Evolutionary conservation across 2,329 filamentous ascomycete species (phyloP).

Genomic region (Neonectria coccinea): DNA sequence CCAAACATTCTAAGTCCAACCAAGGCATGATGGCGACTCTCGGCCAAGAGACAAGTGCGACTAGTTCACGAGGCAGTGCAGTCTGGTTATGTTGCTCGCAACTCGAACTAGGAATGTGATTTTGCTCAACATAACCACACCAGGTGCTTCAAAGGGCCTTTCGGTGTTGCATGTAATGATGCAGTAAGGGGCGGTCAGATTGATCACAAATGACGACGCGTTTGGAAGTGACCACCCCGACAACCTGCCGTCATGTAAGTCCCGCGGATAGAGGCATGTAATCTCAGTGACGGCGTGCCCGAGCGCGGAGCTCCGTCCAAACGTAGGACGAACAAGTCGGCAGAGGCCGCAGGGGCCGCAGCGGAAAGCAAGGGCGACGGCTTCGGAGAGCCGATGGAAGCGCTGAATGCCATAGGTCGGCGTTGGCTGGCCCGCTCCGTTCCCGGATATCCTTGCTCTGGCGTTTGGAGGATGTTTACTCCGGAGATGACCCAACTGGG

Average conservation of each 20-base stretch:
- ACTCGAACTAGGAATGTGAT: background rate
- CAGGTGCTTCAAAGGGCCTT: background rate
- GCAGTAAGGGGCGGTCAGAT: background rate
- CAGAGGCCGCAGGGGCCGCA: background rate
- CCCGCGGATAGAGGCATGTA: constrained; percentile 10
- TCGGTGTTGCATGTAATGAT: background rate
- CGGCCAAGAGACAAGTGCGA: constrained; percentile 11
- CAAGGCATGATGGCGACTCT: constrained; percentile 12
- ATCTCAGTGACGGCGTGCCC: constrained; percentile 7
- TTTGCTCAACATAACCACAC: background rate
- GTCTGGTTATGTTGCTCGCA: background rate
- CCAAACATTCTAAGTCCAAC: background rate
- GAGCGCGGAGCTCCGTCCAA: constrained; percentile 1
- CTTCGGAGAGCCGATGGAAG: constrained; percentile 3
- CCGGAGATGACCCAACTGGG: background rate
- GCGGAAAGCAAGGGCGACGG: background rate
- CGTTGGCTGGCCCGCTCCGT: background rate
- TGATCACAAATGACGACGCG: background rate
- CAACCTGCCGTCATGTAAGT: constrained; percentile 7
- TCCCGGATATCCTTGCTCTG: background rate
- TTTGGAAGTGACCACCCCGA: background rate
- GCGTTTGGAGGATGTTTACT: background rate
- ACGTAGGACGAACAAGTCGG: background rate
- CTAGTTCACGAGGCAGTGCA: constrained; percentile 8
- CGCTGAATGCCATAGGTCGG: background rate